A percentile compares a stretch with the other conserved stretches of the same genome.
phyloP scores from a whole-genome alignment of 768 basidiomycete species.

The Serendipita sp. region DNA sequence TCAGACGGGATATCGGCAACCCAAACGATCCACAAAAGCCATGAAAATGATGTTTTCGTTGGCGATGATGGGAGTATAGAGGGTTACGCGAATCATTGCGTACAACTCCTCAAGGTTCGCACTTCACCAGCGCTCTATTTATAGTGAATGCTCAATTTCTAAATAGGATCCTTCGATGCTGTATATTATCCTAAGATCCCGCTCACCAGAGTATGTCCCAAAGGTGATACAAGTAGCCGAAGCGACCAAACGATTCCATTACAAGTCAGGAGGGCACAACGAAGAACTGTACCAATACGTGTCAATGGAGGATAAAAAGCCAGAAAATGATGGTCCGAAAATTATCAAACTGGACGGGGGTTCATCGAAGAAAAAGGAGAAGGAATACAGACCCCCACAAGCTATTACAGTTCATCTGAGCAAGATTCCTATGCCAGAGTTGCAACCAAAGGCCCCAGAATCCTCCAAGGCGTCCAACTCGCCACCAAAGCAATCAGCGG shows the following conservation, averaged over 20 bases:
- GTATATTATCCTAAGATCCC: conserved; percentile 57
- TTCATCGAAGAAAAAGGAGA: conserved; percentile 25
- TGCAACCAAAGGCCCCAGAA: conserved; percentile 29
- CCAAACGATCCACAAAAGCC: neutral
- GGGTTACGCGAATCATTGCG: conserved; percentile 58
- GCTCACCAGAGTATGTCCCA: conserved; percentile 44
- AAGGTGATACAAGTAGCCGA: conserved; percentile 72
- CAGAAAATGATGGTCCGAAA: conserved; percentile 35
- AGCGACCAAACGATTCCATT: conserved; percentile 55
- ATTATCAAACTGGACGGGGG: conserved; percentile 47
- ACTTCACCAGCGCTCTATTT: neutral
- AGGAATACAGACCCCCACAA: conserved; percentile 46
- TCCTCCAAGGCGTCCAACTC: neutral
- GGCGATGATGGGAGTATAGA: conserved; percentile 44
- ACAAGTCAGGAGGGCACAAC: conserved; percentile 55
- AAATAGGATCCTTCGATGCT: conserved; percentile 62
- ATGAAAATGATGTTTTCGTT: conserved; percentile 49
- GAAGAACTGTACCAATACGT: conserved; percentile 60
- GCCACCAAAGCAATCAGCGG: neutral
- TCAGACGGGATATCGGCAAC: neutral
- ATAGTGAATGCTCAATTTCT: neutral
- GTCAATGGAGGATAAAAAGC: conserved; percentile 38
- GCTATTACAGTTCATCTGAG: conserved; percentile 59
- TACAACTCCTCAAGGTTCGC: conserved; percentile 41
- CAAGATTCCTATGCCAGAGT: conserved; percentile 78